Evolutionary conservation across 768 basidiomycete species (phyloP), one percentile per base, ranked within the genome.

Genomic region (Lactifluus subvellereus): DNA sequence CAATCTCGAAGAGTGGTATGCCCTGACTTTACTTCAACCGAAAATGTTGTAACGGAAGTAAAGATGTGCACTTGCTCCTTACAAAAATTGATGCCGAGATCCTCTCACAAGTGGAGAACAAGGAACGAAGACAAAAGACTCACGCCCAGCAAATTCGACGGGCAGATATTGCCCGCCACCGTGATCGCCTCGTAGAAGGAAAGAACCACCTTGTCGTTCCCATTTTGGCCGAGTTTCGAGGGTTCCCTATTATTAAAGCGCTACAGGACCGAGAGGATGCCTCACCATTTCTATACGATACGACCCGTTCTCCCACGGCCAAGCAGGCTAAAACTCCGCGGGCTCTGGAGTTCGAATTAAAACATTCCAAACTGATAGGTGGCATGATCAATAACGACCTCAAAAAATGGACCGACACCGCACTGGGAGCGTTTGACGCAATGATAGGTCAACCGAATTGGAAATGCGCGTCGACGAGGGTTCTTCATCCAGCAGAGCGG

Each of bases 401-500:
- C 20, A 69, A 72, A 5, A 69, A 73, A 5, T 89, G 88, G 88
- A 69, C 72, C 18, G 71, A 74, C 7, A 69, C 72, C 0, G 82
- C 82, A 3, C 79, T 75, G 66, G 73, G 68, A 1, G 74, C 73
- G 6, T 71, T 90, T 18, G 78, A 78, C 11, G 71, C 66, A 5
- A 67, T 77, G 10, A 69, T 89, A 8, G 88, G 85, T 0, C 77
- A 76, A 57, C 71, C 78, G 0, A 71, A 78, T 4, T 88, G 84
- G 84, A 80, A 76, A 66, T 74, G 73, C 32, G 75, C 82, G 20
- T 81, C 78, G 67, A 76, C 70, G 56, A 77, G 71, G 16, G 69
- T 72, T 43, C 57, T 87, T 9, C 82, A 83, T 69, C 86, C 86
- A 0, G 79, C 80, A 18, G 79, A 86, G 53, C 77, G 86, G 48